phyloP scores from a whole-genome alignment of 495 filamentous ascomycete species.

The Apiosordaria backusii region DNA sequence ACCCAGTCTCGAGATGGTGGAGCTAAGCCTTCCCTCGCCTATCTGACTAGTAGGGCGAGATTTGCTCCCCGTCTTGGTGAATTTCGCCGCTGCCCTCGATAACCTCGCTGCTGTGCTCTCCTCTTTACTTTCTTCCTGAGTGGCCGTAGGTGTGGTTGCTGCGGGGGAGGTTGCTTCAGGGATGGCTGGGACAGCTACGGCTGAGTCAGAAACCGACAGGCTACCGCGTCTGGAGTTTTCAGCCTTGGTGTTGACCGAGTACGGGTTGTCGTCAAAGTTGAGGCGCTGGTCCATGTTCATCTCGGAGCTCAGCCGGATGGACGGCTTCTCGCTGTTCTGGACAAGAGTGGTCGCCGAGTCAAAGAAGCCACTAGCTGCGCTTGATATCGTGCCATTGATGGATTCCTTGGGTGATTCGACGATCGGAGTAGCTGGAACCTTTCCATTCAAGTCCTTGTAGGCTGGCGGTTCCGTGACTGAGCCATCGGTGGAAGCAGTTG shows the following conservation, averaged over 20 bases:
- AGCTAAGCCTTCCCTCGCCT: conserved; percentile 63
- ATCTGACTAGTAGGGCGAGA: conserved; percentile 66
- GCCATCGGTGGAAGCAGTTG: conserved; percentile 51
- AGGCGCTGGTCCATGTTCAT: conserved; percentile 32
- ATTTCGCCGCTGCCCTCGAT: conserved; percentile 58
- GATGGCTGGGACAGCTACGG: conserved; percentile 37
- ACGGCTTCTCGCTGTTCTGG: conserved; percentile 22
- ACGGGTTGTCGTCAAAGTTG: conserved; percentile 39
- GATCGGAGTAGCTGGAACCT: conserved; percentile 21
- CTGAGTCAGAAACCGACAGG: conserved; percentile 46
- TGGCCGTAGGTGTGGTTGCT: conserved; percentile 24
- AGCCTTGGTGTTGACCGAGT: conserved; percentile 28
- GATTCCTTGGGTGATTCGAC: conserved; percentile 11
- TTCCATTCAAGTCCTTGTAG: conserved; percentile 46
- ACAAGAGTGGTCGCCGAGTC: conserved; percentile 34
- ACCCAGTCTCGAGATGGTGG: conserved; percentile 63
- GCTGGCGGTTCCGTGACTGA: conserved; percentile 52
- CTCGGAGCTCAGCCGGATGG: conserved; percentile 42
- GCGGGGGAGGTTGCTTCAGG: conserved; percentile 37
- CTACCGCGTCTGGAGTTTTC: conserved; percentile 44
- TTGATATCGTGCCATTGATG: conserved; percentile 26
- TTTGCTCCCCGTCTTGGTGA: conserved; percentile 49
- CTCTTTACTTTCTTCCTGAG: conserved; percentile 40
- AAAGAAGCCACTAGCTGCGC: conserved; percentile 42
- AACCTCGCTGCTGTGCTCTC: conserved; percentile 48